Conservation (phyloP, 768 basidiomycete species). For the Rhizopogon vinicolor region DNA sequence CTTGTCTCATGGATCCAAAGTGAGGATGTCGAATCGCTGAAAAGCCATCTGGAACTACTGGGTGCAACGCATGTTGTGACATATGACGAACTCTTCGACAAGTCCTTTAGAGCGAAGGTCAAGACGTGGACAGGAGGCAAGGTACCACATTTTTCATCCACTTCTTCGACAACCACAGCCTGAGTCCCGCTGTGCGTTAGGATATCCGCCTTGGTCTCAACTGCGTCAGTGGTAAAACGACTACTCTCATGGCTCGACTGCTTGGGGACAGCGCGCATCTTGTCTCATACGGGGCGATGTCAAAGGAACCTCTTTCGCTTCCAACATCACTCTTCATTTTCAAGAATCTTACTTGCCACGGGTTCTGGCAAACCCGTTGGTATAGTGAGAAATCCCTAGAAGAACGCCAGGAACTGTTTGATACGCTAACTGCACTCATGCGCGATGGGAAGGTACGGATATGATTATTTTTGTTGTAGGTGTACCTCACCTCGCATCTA, state of each 20-base stretch:
- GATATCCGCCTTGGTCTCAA: slow-evolving; percentile 46
- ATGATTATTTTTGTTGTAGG: background rate
- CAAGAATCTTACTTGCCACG: slow-evolving; percentile 70
- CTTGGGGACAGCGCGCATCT: slow-evolving; percentile 67
- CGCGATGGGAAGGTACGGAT: slow-evolving; percentile 44
- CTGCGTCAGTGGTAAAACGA: slow-evolving; percentile 63
- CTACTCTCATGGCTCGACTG: slow-evolving; percentile 62
- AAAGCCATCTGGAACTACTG: slow-evolving; percentile 45
- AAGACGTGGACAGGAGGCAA: slow-evolving; percentile 63
- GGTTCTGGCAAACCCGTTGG: slow-evolving; percentile 80
- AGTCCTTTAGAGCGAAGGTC: slow-evolving; percentile 45
- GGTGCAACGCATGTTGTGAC: slow-evolving; percentile 78
- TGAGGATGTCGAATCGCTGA: slow-evolving; percentile 47
- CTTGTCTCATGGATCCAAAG: slow-evolving; percentile 26
- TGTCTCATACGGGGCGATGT: slow-evolving; percentile 90
- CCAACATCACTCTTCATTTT: slow-evolving; percentile 83
- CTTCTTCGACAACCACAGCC: slow-evolving; percentile 5
- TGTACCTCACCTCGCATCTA: slow-evolving; percentile 22
- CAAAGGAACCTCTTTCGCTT: slow-evolving; percentile 71
- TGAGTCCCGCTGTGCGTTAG: slow-evolving; percentile 14
- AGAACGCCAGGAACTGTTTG: slow-evolving; percentile 50
- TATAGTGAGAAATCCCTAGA: slow-evolving; percentile 43
- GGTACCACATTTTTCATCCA: slow-evolving; percentile 29
- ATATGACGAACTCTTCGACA: slow-evolving; percentile 68
- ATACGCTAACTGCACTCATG: slow-evolving; percentile 48